Conservation (phyloP, 352 stramenopile species). For the Blastocystis sp. region DNA sequence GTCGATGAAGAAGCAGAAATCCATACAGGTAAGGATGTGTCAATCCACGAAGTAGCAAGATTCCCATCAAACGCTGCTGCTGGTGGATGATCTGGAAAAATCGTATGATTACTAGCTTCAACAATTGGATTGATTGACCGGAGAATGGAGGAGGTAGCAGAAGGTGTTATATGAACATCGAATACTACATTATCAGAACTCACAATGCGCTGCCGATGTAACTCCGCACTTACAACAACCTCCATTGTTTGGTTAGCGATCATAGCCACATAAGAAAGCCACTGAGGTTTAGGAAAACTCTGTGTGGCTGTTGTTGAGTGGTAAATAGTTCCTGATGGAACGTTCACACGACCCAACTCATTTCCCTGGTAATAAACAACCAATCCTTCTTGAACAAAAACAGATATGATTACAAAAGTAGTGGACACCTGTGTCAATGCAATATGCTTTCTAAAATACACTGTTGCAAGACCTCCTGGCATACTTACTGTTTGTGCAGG, state of each 20-base stretch:
- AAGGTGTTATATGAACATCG: not conserved
- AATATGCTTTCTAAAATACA: conserved; percentile 1
- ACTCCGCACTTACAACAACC: not conserved
- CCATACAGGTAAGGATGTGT: not conserved
- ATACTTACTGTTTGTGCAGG: not conserved
- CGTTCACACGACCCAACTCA: not conserved
- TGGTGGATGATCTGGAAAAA: not conserved
- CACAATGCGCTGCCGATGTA: not conserved
- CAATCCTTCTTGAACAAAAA: not conserved
- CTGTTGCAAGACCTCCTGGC: not conserved
- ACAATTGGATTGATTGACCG: not conserved
- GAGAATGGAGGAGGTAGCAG: not conserved
- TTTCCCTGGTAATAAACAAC: not conserved
- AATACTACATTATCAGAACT: not conserved
- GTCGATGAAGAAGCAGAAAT: not conserved
- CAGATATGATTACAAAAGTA: not conserved
- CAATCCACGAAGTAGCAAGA: not conserved
- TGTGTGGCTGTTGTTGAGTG: not conserved
- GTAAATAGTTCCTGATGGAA: not conserved
- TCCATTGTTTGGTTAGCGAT: not conserved
- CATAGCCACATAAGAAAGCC: not conserved
- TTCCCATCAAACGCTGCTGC: not conserved
- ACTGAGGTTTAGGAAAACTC: not conserved
- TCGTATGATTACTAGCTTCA: not conserved
- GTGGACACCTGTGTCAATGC: too few species aligned